These are phyloP conservation scores for Lachancea mirantina DNA, from an alignment of 805 yeast genomes.

Conservation along the genomic window DNA sequence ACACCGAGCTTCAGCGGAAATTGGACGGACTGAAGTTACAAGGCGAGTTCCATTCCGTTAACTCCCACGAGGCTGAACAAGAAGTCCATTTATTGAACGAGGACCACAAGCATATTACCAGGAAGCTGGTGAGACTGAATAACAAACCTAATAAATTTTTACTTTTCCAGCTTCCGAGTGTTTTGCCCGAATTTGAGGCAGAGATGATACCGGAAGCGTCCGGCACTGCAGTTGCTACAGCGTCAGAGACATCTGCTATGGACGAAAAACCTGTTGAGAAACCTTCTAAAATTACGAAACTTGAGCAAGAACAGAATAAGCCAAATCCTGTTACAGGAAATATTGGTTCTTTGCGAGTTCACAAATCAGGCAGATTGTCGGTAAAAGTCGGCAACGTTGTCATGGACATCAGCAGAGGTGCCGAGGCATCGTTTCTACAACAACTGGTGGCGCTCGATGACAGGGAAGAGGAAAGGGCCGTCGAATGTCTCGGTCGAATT, in stretches of 20 bases:
- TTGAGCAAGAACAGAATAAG: constrained; percentile 6
- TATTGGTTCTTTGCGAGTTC: constrained; percentile 68
- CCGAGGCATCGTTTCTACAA: constrained; percentile 62
- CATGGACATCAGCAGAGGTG: constrained; percentile 67
- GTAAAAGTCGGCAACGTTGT: constrained; percentile 64
- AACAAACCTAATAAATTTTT: constrained; percentile 31
- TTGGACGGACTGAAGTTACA: constrained; percentile 24
- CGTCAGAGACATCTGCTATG: constrained; percentile 2
- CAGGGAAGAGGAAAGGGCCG: constrained; percentile 35
- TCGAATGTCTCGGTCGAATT: constrained; percentile 48
- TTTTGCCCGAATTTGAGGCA: constrained; percentile 31
- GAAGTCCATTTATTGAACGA: constrained; percentile 32
- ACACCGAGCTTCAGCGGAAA: constrained; percentile 23
- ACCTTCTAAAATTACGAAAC: neutral
- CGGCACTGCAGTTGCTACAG: constrained; percentile 1
- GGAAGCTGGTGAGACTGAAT: constrained; percentile 25
- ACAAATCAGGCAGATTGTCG: constrained; percentile 76
- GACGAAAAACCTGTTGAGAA: constrained; percentile 3
- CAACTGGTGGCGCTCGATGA: constrained; percentile 56
- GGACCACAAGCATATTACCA: constrained; percentile 35
- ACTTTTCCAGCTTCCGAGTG: constrained; percentile 35
- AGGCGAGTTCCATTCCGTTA: constrained; percentile 26
- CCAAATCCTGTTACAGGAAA: constrained; percentile 39
- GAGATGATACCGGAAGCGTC: constrained; percentile 2
- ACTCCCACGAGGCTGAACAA: constrained; percentile 30